phyloP scores from a whole-genome alignment of 805 yeast genomes.

The Yarrowia divulgata region DNA sequence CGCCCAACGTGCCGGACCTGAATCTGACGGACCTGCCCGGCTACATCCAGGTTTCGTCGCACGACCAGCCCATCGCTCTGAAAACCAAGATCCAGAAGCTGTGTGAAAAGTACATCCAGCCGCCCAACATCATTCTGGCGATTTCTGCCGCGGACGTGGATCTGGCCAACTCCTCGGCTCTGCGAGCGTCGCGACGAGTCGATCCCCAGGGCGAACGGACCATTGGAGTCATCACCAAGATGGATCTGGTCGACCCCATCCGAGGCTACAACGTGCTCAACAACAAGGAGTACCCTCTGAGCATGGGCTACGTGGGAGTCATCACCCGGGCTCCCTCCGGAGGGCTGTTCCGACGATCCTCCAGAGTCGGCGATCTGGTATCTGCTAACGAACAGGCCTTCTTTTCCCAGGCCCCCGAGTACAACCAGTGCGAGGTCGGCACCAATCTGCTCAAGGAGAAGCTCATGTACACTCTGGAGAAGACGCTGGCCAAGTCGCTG shows the following conservation, averaged over 20 bases:
- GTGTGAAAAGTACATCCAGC: slow-evolving; percentile 84
- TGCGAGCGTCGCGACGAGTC: slow-evolving; percentile 84
- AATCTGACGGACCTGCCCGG: slow-evolving; percentile 97
- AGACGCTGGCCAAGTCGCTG: slow-evolving; percentile 86
- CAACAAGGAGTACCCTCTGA: slow-evolving; percentile 85
- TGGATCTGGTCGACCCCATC: slow-evolving; percentile 85
- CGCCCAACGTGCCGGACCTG: slow-evolving; percentile 90
- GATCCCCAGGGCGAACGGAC: slow-evolving; percentile 97
- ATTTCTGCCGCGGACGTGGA: slow-evolving; percentile 98
- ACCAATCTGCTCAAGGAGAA: slow-evolving; percentile 77
- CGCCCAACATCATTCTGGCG: slow-evolving; percentile 93
- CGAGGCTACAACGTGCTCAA: slow-evolving; percentile 71
- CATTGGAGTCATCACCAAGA: slow-evolving; percentile 92
- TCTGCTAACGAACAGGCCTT: slow-evolving; percentile 59
- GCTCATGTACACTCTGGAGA: slow-evolving; percentile 85
- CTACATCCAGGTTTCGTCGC: slow-evolving; percentile 94
- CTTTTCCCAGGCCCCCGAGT: slow-evolving; percentile 68
- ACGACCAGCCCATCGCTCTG: slow-evolving; percentile 89
- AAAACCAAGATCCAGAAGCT: slow-evolving; percentile 78
- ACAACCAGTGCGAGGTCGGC: slow-evolving; percentile 75
- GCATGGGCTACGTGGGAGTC: slow-evolving; percentile 99
- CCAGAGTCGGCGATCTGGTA: slow-evolving; percentile 62
- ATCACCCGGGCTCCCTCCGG: slow-evolving; percentile 74
- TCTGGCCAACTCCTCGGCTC: slow-evolving; percentile 92
- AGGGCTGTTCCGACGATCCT: slow-evolving; percentile 62